Conservation (phyloP, 177 flowering plant genomes). For the Vitis hybrid region DNA sequence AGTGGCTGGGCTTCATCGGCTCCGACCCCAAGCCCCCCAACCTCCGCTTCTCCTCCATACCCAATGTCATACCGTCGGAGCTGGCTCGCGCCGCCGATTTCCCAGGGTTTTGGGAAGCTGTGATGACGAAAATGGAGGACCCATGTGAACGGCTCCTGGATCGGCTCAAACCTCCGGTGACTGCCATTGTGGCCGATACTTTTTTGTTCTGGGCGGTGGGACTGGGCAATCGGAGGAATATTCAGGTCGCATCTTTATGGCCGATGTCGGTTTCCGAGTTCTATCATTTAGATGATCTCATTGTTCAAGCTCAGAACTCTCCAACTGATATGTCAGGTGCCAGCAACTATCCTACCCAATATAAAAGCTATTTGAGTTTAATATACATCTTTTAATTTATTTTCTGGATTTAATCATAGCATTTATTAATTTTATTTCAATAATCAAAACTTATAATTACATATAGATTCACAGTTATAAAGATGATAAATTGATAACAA, state of each 20-base stretch:
- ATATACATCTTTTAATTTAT: no score
- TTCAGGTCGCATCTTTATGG: conserved; percentile 52
- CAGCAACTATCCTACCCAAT: no score
- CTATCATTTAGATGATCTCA: conserved; percentile 25
- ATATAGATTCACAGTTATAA: no score
- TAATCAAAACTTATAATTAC: no score
- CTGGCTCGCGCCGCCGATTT: conserved; percentile 28
- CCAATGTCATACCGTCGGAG: conserved; percentile 66
- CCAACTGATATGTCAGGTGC: conserved; percentile 25
- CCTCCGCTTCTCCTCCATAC: conserved; percentile 41
- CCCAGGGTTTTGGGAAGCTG: conserved; percentile 32
- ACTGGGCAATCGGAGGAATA: conserved; percentile 43
- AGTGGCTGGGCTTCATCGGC: conserved; percentile 59
- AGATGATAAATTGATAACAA: no score
- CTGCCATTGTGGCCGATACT: conserved; percentile 27
- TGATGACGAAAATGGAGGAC: neutral
- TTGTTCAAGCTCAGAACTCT: conserved; percentile 22
- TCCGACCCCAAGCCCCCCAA: conserved; percentile 33
- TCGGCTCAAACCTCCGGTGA: no score
- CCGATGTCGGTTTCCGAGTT: conserved; percentile 45
- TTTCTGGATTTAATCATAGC: neutral
- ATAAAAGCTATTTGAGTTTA: neutral
- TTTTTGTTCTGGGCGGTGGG: conserved; percentile 41
- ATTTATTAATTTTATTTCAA: no score
- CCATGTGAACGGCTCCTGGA: no score